These are phyloP conservation scores for Ustilago curta DNA, from an alignment of 1,284 basidiomycete genomes.

Conservation along the genomic window DNA sequence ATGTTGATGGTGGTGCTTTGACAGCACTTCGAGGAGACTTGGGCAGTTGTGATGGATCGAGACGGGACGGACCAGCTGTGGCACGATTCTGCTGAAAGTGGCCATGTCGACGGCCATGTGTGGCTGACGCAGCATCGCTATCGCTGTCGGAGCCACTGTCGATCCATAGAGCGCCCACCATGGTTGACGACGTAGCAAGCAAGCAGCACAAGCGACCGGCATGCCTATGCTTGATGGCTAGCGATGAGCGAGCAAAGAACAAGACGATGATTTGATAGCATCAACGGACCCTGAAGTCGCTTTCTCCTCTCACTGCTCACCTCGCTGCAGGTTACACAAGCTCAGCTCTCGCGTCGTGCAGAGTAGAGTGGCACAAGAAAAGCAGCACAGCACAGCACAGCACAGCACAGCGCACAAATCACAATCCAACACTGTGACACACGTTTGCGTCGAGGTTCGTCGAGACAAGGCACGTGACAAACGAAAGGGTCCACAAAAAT, in stretches of 20 bases:
- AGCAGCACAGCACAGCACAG: neutral
- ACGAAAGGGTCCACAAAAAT: slow-evolving; percentile 20
- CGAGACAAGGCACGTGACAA: slow-evolving; percentile 15
- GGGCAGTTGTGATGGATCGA: slow-evolving; percentile 7
- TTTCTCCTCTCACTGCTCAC: slow-evolving; percentile 1
- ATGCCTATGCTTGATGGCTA: slow-evolving; percentile 7
- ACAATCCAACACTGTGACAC: neutral
- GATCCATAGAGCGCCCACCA: slow-evolving; percentile 48
- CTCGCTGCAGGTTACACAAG: neutral
- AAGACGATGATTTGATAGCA: neutral
- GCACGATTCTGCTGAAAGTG: neutral
- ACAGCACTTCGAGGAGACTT: slow-evolving; percentile 18
- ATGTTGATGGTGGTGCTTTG: slow-evolving; percentile 6
- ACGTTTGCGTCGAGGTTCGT: slow-evolving; percentile 13
- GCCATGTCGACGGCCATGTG: slow-evolving; percentile 1
- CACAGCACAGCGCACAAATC: neutral
- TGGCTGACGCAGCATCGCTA: slow-evolving; percentile 1
- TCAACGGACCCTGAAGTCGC: neutral
- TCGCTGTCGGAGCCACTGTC: slow-evolving; percentile 43
- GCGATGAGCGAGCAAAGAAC: neutral
- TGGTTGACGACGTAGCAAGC: neutral
- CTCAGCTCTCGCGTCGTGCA: slow-evolving; percentile 10
- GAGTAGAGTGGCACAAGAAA: slow-evolving; percentile 11
- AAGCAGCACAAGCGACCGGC: slow-evolving; percentile 1
- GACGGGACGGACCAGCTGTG: slow-evolving; percentile 25